Base-by-base conservation (phyloP, 2,329 filamentous ascomycete species). In the Aureobasidium zeae region DNA sequence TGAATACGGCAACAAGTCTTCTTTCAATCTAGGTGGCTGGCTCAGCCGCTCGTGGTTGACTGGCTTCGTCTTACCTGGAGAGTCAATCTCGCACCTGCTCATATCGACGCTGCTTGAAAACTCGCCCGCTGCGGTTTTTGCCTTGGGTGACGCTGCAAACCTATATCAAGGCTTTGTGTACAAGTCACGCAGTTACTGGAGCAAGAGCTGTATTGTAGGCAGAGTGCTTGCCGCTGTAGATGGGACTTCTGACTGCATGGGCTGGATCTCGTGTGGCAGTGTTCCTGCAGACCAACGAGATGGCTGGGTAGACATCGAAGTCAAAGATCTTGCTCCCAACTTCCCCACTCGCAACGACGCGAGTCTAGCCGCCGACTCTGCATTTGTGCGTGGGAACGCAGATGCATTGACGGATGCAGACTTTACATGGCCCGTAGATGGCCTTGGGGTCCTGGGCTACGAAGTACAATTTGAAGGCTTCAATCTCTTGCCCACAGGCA, bases 31-130 rank as follows among this genome's bases (percentile, higher is more conserved):
- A 20, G 63, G 70, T 25, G 71, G 72, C 8, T 77, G 73, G 73
- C 62, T 76, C 3, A 74, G 70, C 39, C 67, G 72, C 20, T 70
- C 69, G 6, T 77, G 70, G 62, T 60, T 77, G 0, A 70, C 71
- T 1, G 73, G 73, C 0, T 58, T 77, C 16, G 62, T 76, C 1
- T 55, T 76, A 26, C 73, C 74, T 0, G 74, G 74, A 3, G 69
- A 74, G 51, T 55, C 65, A 3, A 69, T 73, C 15, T 68, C 64
- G 28, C 69, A 76, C 45, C 63, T 76, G 19, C 60, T 78, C n/a
- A 72, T 78, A 24, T 68, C 68, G 2, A 72, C 72, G 0, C 48
- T 77, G 5, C 57, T 77, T 2, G 74, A 77, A 47, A 77, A 76
- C 49, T 70, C 74, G 44, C 60, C 63, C 10, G 51, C 63, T 3